Evolutionary conservation across 805 yeast genomes (phyloP), one percentile per base, ranked within the genome.

Genomic region (Cyberlindnera galapagoensis): DNA sequence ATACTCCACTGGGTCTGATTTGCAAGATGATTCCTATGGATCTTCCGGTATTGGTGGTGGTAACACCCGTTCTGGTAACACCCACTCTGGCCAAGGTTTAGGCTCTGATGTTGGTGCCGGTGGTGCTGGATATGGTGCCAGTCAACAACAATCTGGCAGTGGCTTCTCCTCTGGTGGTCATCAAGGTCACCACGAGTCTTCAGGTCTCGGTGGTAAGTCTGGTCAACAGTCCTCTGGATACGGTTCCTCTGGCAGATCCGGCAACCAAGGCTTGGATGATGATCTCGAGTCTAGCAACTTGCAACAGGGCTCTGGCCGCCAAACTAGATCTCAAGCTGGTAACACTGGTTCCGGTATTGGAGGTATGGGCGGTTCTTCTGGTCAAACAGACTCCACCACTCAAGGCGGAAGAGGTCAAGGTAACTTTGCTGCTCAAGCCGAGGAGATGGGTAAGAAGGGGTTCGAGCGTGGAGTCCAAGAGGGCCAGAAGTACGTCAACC

Each of bases 401-500:
- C n/a, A n/a, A n/a, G n/a, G n/a, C n/a, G 9, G 16, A 14, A 11
- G 27, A 11, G 33, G 34, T 13, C 43, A 42, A 29, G 38, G 38
- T 4, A 13, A 28, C 14, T 42, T 27, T 29, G 34, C 42, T 18
- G 29, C 33, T 21, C 41, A 44, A 33, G 43, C 44, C 24, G 44
- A 42, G 28, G 44, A 40, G 18, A 18, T 37, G 35, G 47, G 46
- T n/a, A 39, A 45, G 44, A 34, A 42, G 35, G 52, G 44, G 5
- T 42, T 42, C 21, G 50, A 46, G 17, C 35, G 33, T 19, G 47
- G 45, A 22, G 41, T 39, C 12, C 30, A 44, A 22, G 50, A 48
- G 34, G 52, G 48, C 10, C 40, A 47, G 33, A 44, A 48, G 44
- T 50, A 48, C 21, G 44, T 50, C 25, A 34, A 33, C 35, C 49